Base-by-base conservation (phyloP, 192 early-diverging fungal genomes). In the Coemansia sp. region DNA sequence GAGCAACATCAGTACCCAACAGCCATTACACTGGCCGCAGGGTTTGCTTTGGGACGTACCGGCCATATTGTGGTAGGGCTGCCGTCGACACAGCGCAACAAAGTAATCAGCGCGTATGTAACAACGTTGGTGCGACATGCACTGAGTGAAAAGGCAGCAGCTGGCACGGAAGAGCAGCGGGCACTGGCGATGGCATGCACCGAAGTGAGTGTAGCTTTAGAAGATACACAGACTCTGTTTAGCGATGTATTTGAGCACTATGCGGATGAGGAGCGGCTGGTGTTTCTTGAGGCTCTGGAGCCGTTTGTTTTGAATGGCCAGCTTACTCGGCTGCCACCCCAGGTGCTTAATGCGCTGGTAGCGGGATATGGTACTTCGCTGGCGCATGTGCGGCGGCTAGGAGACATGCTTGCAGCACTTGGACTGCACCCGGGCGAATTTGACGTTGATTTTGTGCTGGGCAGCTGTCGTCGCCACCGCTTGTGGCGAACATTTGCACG, bases 401-500 rank as follows among this genome's bases (percentile, higher is more conserved):
- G 74, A 8, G 69, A 66, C 26, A 39, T 63, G 11, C 53, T 77
- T n/a, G 54, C 53, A 45, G 55, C 39, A 4, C 36, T 77, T 32
- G 16, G 55, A 1, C 64, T 77, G 32, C 42, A 49, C 5, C 74
- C 60, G 5, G 74, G 74, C 40, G 69, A 77, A 28, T 77, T 77
- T 55, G 74, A 77, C 41, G 46, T 71, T 40, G 74, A 77, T 47
- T 55, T 59, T 5, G 74, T 77, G 11, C 51, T 77, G 31, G 50
- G 38, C 32, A 71, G 60, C 34, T 77, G 74, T 26, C 67, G 61
- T 17, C 31, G 40, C 11, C 64, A 67, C 53, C 60, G 53, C 6
- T 56, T 77, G 31, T 77, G 74, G 74, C 54, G 74, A n/a, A 71
- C 74, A 21, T 77, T 71, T 67, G 67, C 74, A n/a, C 68, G 74